These are phyloP conservation scores for Aspergillus candidus DNA, from an alignment of 2,329 filamentous ascomycete species.

Conservation along the genomic window DNA sequence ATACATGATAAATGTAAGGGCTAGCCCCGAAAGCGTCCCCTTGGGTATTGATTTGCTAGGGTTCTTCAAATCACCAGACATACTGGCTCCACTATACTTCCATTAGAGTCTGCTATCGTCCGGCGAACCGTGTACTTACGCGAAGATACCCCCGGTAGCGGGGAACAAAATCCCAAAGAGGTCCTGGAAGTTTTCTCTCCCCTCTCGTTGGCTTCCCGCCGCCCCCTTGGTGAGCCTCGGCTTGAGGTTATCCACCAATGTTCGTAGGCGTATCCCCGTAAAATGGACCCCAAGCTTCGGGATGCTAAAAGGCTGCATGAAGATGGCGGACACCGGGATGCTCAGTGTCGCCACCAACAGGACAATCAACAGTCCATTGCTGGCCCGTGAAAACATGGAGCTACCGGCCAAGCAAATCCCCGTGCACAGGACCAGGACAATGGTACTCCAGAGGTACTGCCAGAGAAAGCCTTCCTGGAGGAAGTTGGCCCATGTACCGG, in stretches of 20 bases:
- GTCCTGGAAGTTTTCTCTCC: slow-evolving; percentile 67
- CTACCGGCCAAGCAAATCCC: slow-evolving; percentile 73
- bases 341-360: slow-evolving; percentile 69
- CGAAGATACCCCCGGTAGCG: slow-evolving; percentile 56
- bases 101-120: slow-evolving; percentile 46
- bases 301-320: slow-evolving; percentile 62
- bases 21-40: slow-evolving; percentile 73
- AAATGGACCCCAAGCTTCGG: slow-evolving; percentile 61
- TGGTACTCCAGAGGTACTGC: slow-evolving; percentile 68
- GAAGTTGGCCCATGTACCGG: slow-evolving; percentile 52
- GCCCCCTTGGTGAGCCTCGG: slow-evolving; percentile 60
- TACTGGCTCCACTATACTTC: slow-evolving; percentile 62
- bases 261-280: slow-evolving; percentile 67
- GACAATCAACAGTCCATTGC: slow-evolving; percentile 67
- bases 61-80: slow-evolving; percentile 79
- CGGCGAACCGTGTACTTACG: slow-evolving; percentile 32
- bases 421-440: slow-evolving; percentile 65
- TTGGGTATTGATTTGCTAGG: slow-evolving; percentile 79
- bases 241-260: slow-evolving; percentile 66
- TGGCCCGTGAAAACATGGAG: slow-evolving; percentile 71
- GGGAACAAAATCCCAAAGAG: slow-evolving; percentile 84
- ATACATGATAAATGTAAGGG: slow-evolving; percentile 70
- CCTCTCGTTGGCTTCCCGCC: slow-evolving; percentile 55
- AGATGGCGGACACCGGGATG: slow-evolving; percentile 70
- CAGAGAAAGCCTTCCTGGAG: slow-evolving; percentile 70